Evolutionary conservation across 805 yeast species (phyloP).

Genomic region (Hanseniaspora meyeri): DNA sequence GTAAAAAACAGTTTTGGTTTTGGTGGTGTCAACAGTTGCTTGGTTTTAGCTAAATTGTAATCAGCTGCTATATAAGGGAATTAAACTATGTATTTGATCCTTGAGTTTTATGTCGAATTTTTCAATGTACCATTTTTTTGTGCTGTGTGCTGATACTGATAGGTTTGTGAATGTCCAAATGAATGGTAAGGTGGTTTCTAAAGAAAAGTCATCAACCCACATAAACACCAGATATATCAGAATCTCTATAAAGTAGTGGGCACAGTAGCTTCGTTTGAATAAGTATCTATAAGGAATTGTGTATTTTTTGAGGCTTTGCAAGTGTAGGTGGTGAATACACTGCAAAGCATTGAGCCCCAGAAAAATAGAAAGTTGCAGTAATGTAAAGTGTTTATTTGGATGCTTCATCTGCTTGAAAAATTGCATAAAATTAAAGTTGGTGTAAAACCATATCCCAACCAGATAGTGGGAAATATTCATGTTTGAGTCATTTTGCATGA

Average conservation of each 20-base stretch:
- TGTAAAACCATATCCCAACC: slow-evolving; percentile 51
- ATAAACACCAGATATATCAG: slow-evolving; percentile 32
- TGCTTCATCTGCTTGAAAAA: slow-evolving; percentile 19
- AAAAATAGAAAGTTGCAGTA: slow-evolving; percentile 19
- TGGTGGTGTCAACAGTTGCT: slow-evolving; percentile 84
- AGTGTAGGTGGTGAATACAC: slow-evolving; percentile 35
- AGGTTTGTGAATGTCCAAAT: slow-evolving; percentile 8
- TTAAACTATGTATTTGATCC: background rate
- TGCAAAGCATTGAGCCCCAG: slow-evolving; percentile 23
- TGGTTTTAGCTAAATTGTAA: slow-evolving; percentile 28
- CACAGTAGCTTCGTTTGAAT: slow-evolving; percentile 42
- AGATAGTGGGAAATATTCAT: slow-evolving; percentile 58
- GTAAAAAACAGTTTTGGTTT: slow-evolving; percentile 89
- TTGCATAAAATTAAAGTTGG: slow-evolving; percentile 34
- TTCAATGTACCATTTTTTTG: slow-evolving; percentile 3
- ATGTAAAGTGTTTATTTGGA: slow-evolving; percentile 3
- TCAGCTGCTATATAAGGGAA: slow-evolving; percentile 23
- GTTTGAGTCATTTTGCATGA: background rate
- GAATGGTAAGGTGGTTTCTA: background rate
- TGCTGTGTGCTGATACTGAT: slow-evolving; percentile 4
- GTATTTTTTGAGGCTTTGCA: slow-evolving; percentile 43
- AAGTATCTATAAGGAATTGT: slow-evolving; percentile 41
- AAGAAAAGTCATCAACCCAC: background rate
- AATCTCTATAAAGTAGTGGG: slow-evolving; percentile 62
- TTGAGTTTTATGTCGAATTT: background rate